Evolutionary conservation across 805 yeast genomes (phyloP).

Genomic region (Hanseniaspora mollemarum): DNA sequence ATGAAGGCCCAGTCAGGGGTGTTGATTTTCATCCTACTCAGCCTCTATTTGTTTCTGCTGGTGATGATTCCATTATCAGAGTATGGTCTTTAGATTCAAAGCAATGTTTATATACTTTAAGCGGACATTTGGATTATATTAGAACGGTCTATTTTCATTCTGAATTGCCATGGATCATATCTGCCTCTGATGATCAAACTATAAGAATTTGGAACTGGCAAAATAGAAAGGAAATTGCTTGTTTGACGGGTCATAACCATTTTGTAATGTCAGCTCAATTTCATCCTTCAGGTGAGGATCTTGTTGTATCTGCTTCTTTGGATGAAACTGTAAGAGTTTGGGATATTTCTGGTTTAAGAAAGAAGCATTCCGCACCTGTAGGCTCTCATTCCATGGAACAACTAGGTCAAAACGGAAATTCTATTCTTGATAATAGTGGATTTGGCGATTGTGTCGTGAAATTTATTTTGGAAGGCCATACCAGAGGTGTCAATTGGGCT

Average conservation of each 20-base stretch:
- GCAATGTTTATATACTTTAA: conserved; percentile 80
- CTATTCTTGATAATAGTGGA: conserved; percentile 70
- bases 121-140: conserved; percentile 90
- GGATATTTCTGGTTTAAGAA: conserved; percentile 92
- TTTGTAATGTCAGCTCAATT: conserved; percentile 97
- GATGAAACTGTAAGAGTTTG: conserved; percentile 98
- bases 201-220: conserved; percentile 99
- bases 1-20: conserved; percentile 94
- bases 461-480: conserved; percentile 94
- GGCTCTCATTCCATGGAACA: conserved; percentile 34
- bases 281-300: conserved; percentile 79
- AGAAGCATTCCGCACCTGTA: conserved; percentile 84
- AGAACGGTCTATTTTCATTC: conserved; percentile 90
- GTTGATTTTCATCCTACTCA: conserved; percentile 96
- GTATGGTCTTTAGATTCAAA: conserved; percentile 93
- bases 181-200: conserved; percentile 96
- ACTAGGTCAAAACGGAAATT: conserved; percentile 40
- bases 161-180: conserved; percentile 93
- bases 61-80: conserved; percentile 89
- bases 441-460: conserved; percentile 95
- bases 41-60: conserved; percentile 92
- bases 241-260: conserved; percentile 95
- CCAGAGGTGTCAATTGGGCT: conserved; percentile 98
- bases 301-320: conserved; percentile 87
- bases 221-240: conserved; percentile 91